Percentiles rank a stretch among this genome's conserved stretches.
Evolutionary conservation across 2,329 filamentous ascomycete species (phyloP).

Genomic region (Hypoxylon rubiginosum): DNA sequence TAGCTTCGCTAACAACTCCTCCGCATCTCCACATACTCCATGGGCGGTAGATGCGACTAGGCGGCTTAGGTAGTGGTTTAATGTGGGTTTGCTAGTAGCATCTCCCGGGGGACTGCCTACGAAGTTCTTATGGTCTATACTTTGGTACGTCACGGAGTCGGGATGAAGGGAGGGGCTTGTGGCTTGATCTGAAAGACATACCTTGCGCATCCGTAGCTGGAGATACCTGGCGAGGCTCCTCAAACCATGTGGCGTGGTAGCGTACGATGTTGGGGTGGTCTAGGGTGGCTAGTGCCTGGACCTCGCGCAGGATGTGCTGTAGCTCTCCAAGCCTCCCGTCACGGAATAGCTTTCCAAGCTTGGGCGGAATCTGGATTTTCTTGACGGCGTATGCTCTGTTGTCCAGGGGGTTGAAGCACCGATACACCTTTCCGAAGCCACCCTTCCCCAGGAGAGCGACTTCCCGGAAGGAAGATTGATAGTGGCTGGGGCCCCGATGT

Average conservation of each 20-base stretch:
- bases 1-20: neutral
- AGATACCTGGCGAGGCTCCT: constrained; percentile 44
- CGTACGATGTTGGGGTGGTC: constrained; percentile 53
- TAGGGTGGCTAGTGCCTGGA: constrained; percentile 50
- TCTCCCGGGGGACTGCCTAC: neutral
- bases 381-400: constrained; percentile 52
- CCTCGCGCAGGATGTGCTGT: constrained; percentile 50
- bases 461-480: constrained; percentile 49
- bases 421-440: constrained; percentile 53
- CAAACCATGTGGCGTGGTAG: constrained; percentile 52
- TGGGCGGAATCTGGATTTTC: constrained; percentile 49
- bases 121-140: neutral
- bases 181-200: constrained; percentile 57
- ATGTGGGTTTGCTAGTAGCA: neutral
- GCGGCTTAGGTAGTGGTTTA: neutral
- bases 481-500: constrained; percentile 45
- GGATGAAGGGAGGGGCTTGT: neutral
- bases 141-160: neutral
- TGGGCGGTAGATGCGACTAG: neutral
- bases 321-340: constrained; percentile 50
- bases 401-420: constrained; percentile 50
- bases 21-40: neutral
- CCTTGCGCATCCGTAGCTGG: constrained; percentile 54
- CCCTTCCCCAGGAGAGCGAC: constrained; percentile 50
- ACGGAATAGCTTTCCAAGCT: constrained; percentile 47